These are phyloP conservation scores for Talaromyces stipitatus DNA, from an alignment of 495 filamentous ascomycete species.

Conservation along the genomic window DNA sequence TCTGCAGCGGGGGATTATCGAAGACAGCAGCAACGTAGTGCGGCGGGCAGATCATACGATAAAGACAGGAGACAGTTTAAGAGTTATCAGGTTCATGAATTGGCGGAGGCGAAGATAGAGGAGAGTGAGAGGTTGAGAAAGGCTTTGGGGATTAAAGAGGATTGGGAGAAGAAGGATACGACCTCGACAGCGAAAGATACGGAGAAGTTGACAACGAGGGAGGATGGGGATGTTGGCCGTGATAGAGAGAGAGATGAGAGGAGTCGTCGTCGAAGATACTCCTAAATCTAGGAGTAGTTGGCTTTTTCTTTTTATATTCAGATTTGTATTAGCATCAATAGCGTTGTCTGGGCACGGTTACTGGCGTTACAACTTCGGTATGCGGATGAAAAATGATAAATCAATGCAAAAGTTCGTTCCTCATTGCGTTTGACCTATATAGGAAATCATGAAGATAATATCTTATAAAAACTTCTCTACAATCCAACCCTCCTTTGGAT, in stretches of 20 bases:
- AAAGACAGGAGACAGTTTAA: conserved; percentile 56
- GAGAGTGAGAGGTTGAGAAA: conserved; percentile 85
- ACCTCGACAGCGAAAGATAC: not conserved
- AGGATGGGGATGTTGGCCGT: not conserved
- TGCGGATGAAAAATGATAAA: too few species aligned
- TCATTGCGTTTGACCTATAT: not conserved
- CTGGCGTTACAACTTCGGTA: not conserved
- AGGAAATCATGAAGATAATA: not conserved
- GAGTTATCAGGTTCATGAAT: conserved; percentile 89
- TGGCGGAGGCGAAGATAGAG: conserved; percentile 91
- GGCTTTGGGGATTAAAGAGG: conserved; percentile 80
- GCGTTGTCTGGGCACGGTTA: not conserved
- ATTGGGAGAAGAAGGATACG: conserved; percentile 80
- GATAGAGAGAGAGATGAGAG: not conserved
- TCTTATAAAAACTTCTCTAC: conserved; percentile 49
- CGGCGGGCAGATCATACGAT: not conserved
- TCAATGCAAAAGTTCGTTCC: not conserved
- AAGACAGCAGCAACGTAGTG: not conserved
- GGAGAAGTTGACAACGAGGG: not conserved
- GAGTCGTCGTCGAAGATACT: not conserved
- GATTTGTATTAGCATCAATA: not conserved
- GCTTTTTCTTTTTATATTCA: not conserved
- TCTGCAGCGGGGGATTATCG: not conserved
- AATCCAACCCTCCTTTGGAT: conserved; percentile 67
- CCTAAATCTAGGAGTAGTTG: not conserved